Base-by-base conservation (phyloP, 1,284 basidiomycete species). In the Cutaneotrichosporon curvatum region DNA sequence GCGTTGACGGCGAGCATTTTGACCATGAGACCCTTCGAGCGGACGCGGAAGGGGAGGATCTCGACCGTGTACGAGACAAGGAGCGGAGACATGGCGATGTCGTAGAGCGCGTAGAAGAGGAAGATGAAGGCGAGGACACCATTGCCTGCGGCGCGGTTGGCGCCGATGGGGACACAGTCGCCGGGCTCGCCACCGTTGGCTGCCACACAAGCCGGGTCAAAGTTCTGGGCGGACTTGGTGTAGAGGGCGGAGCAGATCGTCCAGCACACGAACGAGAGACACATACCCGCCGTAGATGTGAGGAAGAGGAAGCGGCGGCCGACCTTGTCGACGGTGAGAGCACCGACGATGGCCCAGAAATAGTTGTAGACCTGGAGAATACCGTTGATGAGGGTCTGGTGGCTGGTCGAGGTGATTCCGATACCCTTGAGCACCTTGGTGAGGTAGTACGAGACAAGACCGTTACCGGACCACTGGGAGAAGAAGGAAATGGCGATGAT, bases 11-110 rank as follows among this genome's bases (percentile, higher is more conserved):
- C 50, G 34, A 69, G 55, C 37, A 62, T 55, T 53, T 65, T 56
- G 52, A 86, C 64, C 55, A 77, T 84, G 73, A 87, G 79, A 47
- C 84, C 84, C 74, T 86, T 86, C 40, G 85, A 83, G 62, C 85
- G 83, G 43, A 87, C 45, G 19, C 48, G 34, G 53, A 54, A 61
- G n/a, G 57, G 57, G 3, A 57, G 47, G 32, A 54, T 50, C 22
- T 56, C 54, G 30, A 56, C 54, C n/a, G 45, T 47, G 51, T 51
- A 51, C 34, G 45, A 44, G 16, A 51, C 45, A 8, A 56, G 44
- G 4, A 56, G 50, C 1, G 47, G 84, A 2, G 80, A 50, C 56
- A 57, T 56, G 33, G 61, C 59, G 15, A 62, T 55, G 51, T 61
- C 56, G 54, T 64, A 61, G 51, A 56, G 57, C 9, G 44, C 48